Conservation (phyloP, 208 protist genomes). For the Leishmania lainsoni region DNA sequence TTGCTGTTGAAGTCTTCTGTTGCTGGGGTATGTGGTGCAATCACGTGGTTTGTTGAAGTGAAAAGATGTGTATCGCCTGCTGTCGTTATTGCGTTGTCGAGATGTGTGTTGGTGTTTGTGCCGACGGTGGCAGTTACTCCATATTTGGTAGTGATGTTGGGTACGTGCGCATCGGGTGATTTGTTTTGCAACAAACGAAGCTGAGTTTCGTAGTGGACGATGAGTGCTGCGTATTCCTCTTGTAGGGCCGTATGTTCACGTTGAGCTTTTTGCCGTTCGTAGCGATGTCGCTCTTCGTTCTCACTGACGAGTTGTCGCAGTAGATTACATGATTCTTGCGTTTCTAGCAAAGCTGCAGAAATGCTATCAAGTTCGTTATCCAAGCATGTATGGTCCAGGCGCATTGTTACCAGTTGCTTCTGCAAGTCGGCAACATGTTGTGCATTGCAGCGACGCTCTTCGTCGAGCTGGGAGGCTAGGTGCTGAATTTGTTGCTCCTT, state of each 20-base stretch:
- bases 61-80: background rate
- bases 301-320: constrained; percentile 16
- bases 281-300: constrained; percentile 17
- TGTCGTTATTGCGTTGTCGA: background rate
- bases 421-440: constrained; percentile 14
- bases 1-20: background rate
- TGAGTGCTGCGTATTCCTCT: background rate
- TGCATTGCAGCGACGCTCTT: constrained; percentile 13
- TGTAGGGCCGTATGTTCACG: background rate
- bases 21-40: background rate
- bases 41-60: background rate
- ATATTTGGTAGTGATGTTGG: accelerated
- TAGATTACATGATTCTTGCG: constrained; percentile 17
- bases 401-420: constrained; percentile 22
- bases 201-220: background rate
- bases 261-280: background rate
- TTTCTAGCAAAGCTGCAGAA: constrained; percentile 22
- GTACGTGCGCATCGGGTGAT: background rate
- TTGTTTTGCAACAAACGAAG: background rate
- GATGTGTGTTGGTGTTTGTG: background rate
- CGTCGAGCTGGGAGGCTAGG: constrained; percentile 13
- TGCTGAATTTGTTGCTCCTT: constrained; percentile 23
- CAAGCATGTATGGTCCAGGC: constrained; percentile 21
- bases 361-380: constrained; percentile 22
- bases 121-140: accelerated